Evolutionary conservation across 73 alveolate species (phyloP), one percentile per base, ranked within the genome.

Genomic region (Paramecium caudatum): DNA sequence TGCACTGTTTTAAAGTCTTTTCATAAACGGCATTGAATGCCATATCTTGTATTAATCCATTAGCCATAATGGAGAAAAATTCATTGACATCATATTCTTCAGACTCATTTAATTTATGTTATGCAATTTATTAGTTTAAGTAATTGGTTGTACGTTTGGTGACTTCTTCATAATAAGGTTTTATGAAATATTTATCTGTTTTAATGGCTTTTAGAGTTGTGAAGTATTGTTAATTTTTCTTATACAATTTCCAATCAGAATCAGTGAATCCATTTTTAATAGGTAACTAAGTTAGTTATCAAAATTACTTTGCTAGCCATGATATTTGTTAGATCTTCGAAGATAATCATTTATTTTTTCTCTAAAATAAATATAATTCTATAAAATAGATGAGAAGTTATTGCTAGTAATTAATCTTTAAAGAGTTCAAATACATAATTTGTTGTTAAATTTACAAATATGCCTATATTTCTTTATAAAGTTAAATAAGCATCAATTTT

Each of bases 401-500:
- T 50, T 9, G 33, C 61, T 10, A 83, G 17, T 55, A 83, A 47
- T 55, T 83, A 48, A 36, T 48, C 84, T 19, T 48, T 50, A 36
- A 55, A 83, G 10, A 83, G 55, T 30, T 83, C 69, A 61, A 83
- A 83, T 16, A 83, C 46, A 23, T 47, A 39, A 39, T 83, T 83
- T 0, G 92, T 83, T 25, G 84, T 33, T 12, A 83, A 45, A 74
- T 83, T 83, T 7, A 83, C 92, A 33, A 83, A 83, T 16, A 83
- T 83, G 13, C 92, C 92, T 19, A 83, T 23, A 47, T 83, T 83
- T 55, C 92, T 65, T 23, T 55, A 49, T 10, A 50, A 63, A 5
- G 85, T 83, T 32, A 83, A 61, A 61, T 83, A 50, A 9, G 84
- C 50, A 83, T 83, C 92, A 33, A 83, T 83, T 74, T 83, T 83